phyloP scores from a whole-genome alignment of 2,329 filamentous ascomycete species.

The Grosmannia serpens region DNA sequence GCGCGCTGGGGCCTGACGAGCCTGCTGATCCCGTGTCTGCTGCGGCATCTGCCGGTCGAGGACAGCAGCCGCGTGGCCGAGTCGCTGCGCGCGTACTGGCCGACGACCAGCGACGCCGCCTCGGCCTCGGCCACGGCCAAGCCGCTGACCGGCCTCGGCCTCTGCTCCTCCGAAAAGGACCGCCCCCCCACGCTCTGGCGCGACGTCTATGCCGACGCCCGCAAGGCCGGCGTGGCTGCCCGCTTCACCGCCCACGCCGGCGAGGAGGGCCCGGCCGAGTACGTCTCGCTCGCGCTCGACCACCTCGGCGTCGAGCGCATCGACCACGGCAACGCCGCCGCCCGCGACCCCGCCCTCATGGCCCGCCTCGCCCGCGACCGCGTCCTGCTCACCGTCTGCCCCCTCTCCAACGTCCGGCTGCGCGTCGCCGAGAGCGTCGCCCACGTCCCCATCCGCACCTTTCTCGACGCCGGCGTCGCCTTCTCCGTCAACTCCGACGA shows the following conservation, averaged over 20 bases:
- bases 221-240: conserved; percentile 26
- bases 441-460: conserved; percentile 49
- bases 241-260: conserved; percentile 63
- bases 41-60: conserved; percentile 54
- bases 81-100: conserved; percentile 31
- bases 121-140: conserved; percentile 1
- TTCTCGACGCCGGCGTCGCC: conserved; percentile 50
- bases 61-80: conserved; percentile 39
- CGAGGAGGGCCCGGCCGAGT: conserved; percentile 59
- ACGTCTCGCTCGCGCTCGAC: conserved; percentile 53
- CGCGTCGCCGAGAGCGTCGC: conserved; percentile 40
- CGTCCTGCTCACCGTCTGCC: conserved; percentile 59
- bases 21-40: conserved; percentile 59
- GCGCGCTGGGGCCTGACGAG: conserved; percentile 48
- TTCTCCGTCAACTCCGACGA: conserved; percentile 69
- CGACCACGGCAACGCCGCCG: conserved; percentile 61
- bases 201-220: conserved; percentile 46
- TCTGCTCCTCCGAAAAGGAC: conserved; percentile 21
- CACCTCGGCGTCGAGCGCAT: conserved; percentile 52
- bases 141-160: conserved; percentile 16
- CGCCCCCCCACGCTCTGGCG: conserved; percentile 41
- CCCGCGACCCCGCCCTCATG: conserved; percentile 48
- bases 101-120: conserved; percentile 10
- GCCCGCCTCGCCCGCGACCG: conserved; percentile 42
- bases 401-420: conserved; percentile 58